Evolutionary conservation across 192 early-diverging fungal species (phyloP).

Genomic region (Backusella psychrophila): DNA sequence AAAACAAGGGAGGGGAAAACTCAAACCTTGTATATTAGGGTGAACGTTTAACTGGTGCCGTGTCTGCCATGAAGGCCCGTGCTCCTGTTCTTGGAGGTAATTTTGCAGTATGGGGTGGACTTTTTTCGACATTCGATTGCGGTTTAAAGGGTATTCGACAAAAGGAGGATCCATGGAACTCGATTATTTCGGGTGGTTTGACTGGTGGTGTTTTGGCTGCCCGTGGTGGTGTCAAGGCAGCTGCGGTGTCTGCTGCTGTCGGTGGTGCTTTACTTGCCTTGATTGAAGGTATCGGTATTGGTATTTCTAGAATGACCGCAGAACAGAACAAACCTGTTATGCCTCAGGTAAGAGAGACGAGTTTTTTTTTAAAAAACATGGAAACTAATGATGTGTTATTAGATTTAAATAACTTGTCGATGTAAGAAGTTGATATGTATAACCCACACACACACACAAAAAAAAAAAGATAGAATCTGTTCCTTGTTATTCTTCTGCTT

Average conservation of each 20-base stretch:
- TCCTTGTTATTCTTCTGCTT: not conserved
- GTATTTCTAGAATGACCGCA: conserved; percentile 66
- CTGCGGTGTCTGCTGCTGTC: conserved; percentile 85
- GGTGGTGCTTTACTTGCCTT: conserved; percentile 91
- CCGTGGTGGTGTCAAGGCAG: conserved; percentile 75
- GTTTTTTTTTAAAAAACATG: not conserved
- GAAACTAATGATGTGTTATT: not conserved
- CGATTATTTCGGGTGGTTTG: conserved; percentile 90
- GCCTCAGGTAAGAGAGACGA: conserved; percentile 35
- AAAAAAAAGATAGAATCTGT: not conserved
- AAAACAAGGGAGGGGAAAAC: not conserved
- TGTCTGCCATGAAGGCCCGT: conserved; percentile 88
- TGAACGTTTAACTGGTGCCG: conserved; percentile 85
- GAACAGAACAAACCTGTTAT: conserved; percentile 58
- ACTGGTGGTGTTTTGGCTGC: conserved; percentile 95
- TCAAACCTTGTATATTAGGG: conserved; percentile 41
- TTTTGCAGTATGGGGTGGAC: conserved; percentile 99
- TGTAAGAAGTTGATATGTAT: not conserved
- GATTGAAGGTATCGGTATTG: conserved; percentile 93
- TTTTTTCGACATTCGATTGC: conserved; percentile 98
- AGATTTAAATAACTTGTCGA: not conserved
- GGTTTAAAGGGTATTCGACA: conserved; percentile 88
- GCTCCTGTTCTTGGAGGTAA: conserved; percentile 97
- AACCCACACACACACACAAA: not conserved
- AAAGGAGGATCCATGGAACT: conserved; percentile 99